Conservation (phyloP, 1,284 basidiomycete species). For the Tilletia horrida region DNA sequence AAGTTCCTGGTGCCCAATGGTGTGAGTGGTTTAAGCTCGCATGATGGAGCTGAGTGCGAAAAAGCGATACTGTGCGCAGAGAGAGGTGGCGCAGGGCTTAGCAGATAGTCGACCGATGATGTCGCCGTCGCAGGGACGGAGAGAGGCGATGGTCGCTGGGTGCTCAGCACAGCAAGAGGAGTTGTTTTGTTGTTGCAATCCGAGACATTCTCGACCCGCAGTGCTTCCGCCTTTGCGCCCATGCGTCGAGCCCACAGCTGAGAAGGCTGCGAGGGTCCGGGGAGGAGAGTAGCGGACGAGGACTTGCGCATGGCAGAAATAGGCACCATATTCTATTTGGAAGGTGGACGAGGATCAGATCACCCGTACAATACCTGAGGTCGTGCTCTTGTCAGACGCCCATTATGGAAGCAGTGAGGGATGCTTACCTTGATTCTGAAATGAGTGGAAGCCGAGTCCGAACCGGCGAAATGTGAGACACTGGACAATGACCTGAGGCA, state of each 20-base stretch:
- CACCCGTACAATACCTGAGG: too few species aligned
- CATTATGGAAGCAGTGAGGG: too few species aligned
- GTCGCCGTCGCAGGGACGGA: neutral
- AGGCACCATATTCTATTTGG: neutral
- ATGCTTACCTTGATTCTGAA: too few species aligned
- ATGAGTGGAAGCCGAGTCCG: too few species aligned
- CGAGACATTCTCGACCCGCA: neutral
- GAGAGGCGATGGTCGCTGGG: neutral
- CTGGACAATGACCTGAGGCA: neutral
- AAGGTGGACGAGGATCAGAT: too few species aligned
- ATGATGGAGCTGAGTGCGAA: neutral
- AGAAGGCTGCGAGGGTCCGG: neutral
- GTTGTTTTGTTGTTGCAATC: neutral
- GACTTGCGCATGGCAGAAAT: neutral
- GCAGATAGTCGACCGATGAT: neutral
- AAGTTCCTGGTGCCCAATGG: constrained; percentile 2
- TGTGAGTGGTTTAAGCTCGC: constrained; percentile 1
- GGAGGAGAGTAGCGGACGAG: neutral
- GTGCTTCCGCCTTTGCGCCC: neutral
- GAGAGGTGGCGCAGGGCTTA: neutral
- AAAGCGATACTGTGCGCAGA: neutral
- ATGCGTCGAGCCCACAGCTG: constrained; percentile 14
- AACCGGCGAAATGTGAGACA: too few species aligned
- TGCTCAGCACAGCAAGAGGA: neutral
- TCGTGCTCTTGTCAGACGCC: too few species aligned